Base-by-base conservation (phyloP, 768 basidiomycete species). In the Leccinum subgranulosum region DNA sequence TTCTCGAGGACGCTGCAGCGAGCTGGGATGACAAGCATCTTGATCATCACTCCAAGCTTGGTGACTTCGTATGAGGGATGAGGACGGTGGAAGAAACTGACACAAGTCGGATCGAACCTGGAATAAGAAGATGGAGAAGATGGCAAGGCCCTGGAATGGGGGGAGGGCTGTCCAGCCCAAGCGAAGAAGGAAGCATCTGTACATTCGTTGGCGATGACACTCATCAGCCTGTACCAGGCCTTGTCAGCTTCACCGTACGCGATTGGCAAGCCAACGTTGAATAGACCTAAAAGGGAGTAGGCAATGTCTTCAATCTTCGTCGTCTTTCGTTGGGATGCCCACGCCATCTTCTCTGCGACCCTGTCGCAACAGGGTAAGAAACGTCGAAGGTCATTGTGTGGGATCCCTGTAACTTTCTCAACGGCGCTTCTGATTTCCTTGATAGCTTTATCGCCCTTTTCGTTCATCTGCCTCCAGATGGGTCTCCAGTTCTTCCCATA, bases 291-390 rank as follows among this genome's bases (percentile, higher is more conserved):
- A 17, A 71, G 59, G 2, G 54, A 65, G 43, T 70, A 71, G 12
- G 69, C 65, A 7, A 29, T 27, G 41, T 71, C 69, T 49, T 71
- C 69, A 12, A 57, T 49, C 29, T 60, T 60, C 3, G 62, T 65
- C 23, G 69, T 70, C 39, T 31, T 64, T 33, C 70, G 60, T 31
- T 61, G 57, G 11, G 70, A 65, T 5, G 66, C 66, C 70, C 68
- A 69, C 3, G 6, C 33, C 59, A 69, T 63, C 29, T 60, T 65
- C 49, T 67, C 65, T 6, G 57, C 54, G 33, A 68, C 25, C 28
- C 54, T 50, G 25, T 54, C 51, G 34, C 58, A 60, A 6, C 61
- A 54, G 25, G 60, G 54, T 1, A 43, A 45, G 55, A 65, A 63
- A 48, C 34, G 39, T 29, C 55, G 43, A 9, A 68, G 21, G 19